Evolutionary conservation across 176 grass and related monocot genomes (phyloP).

Genomic region (Oryza punctata): DNA sequence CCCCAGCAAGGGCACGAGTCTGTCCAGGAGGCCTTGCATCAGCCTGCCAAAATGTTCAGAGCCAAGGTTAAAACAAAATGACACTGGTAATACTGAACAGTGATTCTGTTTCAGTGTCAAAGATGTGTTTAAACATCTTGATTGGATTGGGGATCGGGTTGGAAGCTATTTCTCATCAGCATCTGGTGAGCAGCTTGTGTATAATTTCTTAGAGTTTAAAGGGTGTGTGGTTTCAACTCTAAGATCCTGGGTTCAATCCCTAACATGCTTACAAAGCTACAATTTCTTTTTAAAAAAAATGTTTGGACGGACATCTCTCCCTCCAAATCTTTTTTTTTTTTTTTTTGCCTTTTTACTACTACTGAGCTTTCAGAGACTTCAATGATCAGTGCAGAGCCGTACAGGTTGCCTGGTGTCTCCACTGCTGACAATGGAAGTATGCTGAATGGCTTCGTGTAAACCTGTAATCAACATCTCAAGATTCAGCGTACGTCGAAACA

Average conservation of each 20-base stretch:
- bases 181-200: neutral
- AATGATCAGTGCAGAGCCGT: conserved; percentile 33
- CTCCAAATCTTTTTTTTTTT: no score
- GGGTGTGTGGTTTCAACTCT: no score
- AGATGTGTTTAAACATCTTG: neutral
- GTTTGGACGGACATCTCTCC: no score
- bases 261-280: no score
- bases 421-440: conserved; percentile 89
- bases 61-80: neutral
- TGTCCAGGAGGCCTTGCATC: conserved; percentile 87
- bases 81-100: neutral
- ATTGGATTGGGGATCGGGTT: neutral
- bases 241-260: no score
- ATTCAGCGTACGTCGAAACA: neutral
- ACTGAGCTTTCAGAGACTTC: neutral
- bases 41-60: conserved; percentile 42
- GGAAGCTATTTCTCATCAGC: neutral
- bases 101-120: neutral
- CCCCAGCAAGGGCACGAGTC: conserved; percentile 76
- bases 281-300: no score
- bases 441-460: conserved; percentile 85
- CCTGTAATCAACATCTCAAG: conserved; percentile 38
- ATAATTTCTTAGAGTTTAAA: neutral
- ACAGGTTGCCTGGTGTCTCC: conserved; percentile 89
- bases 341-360: neutral